Evolutionary conservation across 306 rosid genomes (phyloP), one percentile per base, ranked within the genome.

Genomic region (Cajanus cajan): DNA sequence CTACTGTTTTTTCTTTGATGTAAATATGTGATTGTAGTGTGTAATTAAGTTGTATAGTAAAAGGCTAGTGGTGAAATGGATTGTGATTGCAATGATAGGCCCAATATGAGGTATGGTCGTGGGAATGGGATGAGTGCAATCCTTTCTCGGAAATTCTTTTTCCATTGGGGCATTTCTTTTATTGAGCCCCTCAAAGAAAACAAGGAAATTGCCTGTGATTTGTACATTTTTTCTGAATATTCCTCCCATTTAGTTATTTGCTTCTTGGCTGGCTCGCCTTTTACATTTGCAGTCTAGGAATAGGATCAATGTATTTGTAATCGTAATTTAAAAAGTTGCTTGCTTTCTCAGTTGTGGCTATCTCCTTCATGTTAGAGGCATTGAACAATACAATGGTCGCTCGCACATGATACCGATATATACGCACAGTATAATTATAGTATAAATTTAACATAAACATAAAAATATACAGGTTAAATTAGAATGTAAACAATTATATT

Each of bases 1-100:
- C 68, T 68, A n/a, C 74, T 54, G 78, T 77, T 50, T 61, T 84
- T 77, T 52, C 41, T 76, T 82, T 44, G 70, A 78, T 93, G 91
- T 86, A 90, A 65, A 90, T 89, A 86, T 84, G 80, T 82, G 90
- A 80, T 67, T 83, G 76, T 80, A 78, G 81, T 77, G 86, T 80
- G 91, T 84, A 86, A 87, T 88, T 84, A 87, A 82, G 83, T 80
- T 87, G 95, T 92, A 90, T 82, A 90, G 92, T 61, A 75, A 80
- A 69, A 55, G 82, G 84, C 62, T 68, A 78, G 87, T 76, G 82
- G 4, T 48, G 78, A 75, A 85, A 81, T 79, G 84, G 76, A 82
- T 71, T 68, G 85, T 85, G 86, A 68, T 78, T 77, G 78, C 77
- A 77, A 73, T 69, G 81, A 78, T 72, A 13, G 83, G 83, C 72